phyloP scores from a whole-genome alignment of 495 filamentous ascomycete species.

The Parathielavia appendiculata region DNA sequence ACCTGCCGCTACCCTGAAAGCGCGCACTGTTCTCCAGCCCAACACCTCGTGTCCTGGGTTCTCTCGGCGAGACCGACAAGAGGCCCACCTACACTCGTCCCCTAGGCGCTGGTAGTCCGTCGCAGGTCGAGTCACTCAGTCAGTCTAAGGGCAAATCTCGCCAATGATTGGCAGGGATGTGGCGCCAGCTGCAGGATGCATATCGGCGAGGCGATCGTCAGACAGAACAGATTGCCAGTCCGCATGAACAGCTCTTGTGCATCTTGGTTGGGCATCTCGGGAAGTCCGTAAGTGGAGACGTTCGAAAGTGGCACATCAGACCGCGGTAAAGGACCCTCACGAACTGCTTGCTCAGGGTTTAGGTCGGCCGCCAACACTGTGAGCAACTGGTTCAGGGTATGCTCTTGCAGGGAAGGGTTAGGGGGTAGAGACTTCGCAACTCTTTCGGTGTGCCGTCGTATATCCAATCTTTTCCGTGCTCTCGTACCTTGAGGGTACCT shows the following conservation, averaged over 20 bases:
- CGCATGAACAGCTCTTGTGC: background rate
- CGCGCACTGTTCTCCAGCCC: background rate
- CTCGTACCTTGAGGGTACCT: no score
- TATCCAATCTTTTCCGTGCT: no score
- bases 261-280: no score
- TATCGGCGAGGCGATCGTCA: background rate
- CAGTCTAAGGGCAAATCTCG: background rate
- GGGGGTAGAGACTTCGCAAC: no score
- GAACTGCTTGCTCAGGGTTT: background rate
- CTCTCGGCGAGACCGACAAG: constrained; percentile 1
- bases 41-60: constrained; percentile 2
- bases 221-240: constrained; percentile 1
- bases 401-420: background rate
- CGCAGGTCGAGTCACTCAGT: background rate
- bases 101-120: background rate
- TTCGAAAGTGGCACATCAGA: no score
- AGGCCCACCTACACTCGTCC: background rate
- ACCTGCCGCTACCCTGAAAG: background rate
- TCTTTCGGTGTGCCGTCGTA: no score
- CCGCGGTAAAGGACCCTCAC: background rate
- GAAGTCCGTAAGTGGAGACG: no score
- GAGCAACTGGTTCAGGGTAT: background rate
- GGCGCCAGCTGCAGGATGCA: background rate
- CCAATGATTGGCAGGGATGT: background rate
- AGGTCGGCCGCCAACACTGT: background rate